Percentiles rank a stretch among this genome's conserved stretches.
These are phyloP conservation scores for Paxillus involutus DNA, from an alignment of 768 basidiomycete genomes.

Conservation along the genomic window DNA sequence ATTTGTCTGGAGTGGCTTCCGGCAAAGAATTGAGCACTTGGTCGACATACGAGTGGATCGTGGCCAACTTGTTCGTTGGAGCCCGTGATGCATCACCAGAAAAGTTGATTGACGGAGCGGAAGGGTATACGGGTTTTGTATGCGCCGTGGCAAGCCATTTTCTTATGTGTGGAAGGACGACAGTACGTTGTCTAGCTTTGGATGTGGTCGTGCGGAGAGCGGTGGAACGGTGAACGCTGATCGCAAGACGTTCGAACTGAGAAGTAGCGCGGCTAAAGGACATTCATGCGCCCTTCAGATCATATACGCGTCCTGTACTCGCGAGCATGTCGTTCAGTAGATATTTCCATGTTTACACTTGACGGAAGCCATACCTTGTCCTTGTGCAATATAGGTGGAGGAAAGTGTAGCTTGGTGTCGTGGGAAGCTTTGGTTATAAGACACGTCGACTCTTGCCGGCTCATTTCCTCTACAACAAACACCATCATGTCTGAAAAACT, in stretches of 20 bases:
- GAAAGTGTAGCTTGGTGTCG: conserved; percentile 11
- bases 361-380: conserved; percentile 15
- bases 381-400: not conserved
- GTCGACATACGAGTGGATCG: conserved; percentile 22
- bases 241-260: conserved; percentile 28
- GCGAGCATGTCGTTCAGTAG: not conserved
- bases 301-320: conserved; percentile 12
- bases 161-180: conserved; percentile 12
- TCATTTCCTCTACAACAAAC: conserved; percentile 16
- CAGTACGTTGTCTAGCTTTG: conserved; percentile 9
- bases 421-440: conserved; percentile 23
- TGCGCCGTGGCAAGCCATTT: conserved; percentile 22
- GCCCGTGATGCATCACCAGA: conserved; percentile 12
- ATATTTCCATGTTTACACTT: not conserved
- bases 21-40: conserved; percentile 23
- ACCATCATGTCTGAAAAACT: conserved; percentile 84
- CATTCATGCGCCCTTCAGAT: conserved; percentile 58
- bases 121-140: conserved; percentile 3
- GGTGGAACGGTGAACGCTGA: conserved; percentile 24
- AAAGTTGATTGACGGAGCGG: not conserved
- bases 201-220: not conserved
- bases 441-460: conserved; percentile 29
- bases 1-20: conserved; percentile 3
- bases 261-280: conserved; percentile 42
- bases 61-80: conserved; percentile 17